Evolutionary conservation across 2,329 filamentous ascomycete genomes (phyloP).

Genomic region (Bipolaris sorokiniana): DNA sequence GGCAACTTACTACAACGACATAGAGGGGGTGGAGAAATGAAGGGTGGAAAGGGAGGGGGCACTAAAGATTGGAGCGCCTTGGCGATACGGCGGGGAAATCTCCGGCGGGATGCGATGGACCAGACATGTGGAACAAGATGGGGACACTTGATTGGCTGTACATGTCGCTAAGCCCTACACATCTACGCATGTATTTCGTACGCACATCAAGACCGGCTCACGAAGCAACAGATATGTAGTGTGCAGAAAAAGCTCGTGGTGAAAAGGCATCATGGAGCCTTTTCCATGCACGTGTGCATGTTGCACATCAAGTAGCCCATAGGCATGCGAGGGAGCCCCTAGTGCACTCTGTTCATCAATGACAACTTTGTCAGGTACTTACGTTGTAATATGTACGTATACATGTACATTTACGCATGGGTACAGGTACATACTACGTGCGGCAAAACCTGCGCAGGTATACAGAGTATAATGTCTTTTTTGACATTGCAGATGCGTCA

Average conservation of each 20-base stretch:
- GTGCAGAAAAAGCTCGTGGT: neutral
- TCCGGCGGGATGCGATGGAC: neutral
- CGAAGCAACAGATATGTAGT: neutral
- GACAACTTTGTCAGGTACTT: neutral
- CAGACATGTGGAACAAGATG: neutral
- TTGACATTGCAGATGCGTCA: neutral
- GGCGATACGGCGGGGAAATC: slow-evolving; percentile 5
- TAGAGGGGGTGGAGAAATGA: neutral
- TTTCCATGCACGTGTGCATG: neutral
- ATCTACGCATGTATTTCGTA: neutral
- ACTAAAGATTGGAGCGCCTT: neutral
- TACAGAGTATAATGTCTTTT: neutral
- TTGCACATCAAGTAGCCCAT: neutral
- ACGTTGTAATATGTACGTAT: neutral
- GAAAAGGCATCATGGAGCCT: neutral
- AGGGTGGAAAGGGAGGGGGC: neutral
- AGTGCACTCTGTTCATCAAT: neutral
- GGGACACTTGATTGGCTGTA: neutral
- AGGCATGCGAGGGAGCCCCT: neutral
- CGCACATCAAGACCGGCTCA: neutral
- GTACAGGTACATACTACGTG: neutral
- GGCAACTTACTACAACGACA: neutral
- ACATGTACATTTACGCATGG: too few relatives aligned
- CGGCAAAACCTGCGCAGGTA: neutral
- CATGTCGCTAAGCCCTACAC: neutral